Evolutionary conservation across 148 eudicot genomes (phyloP).

Genomic region (Rhododendron kiyosumense): DNA sequence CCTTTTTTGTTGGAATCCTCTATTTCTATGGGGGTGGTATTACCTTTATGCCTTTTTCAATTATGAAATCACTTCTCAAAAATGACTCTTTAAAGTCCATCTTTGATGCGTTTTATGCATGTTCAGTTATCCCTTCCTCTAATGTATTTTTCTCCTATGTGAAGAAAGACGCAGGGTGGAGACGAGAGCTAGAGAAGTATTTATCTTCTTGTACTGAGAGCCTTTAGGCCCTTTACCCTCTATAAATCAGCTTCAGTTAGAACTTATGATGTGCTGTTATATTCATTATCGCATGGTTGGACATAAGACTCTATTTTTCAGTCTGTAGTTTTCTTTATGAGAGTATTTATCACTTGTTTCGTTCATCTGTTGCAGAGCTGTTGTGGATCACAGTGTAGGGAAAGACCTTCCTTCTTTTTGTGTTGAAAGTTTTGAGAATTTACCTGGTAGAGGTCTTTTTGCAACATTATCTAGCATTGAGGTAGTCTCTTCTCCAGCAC

Average conservation of each 20-base stretch:
- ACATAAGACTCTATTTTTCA: neutral
- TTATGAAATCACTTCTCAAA: neutral
- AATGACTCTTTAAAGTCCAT: neutral
- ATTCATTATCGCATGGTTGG: neutral
- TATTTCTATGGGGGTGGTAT: neutral
- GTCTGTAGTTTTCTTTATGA: neutral
- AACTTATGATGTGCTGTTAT: neutral
- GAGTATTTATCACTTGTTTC: neutral
- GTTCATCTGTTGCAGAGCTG: constrained; percentile 69
- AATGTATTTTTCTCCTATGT: neutral
- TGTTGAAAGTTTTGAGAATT: constrained; percentile 80
- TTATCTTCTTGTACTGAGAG: neutral
- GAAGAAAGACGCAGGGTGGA: neutral
- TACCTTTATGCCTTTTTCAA: neutral
- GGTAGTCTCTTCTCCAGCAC: constrained; percentile 41
- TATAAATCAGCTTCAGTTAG: neutral
- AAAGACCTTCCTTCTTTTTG: constrained; percentile 72
- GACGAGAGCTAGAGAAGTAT: neutral
- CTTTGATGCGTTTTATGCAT: neutral
- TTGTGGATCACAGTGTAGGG: constrained; percentile 84
- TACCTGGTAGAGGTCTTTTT: constrained; percentile 92
- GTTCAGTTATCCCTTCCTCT: neutral
- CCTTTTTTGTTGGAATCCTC: neutral
- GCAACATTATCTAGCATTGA: constrained; percentile 78
- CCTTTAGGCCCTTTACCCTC: neutral